These are phyloP conservation scores for Hypholoma sublateritium DNA, from an alignment of 768 basidiomycete species.

Conservation along the genomic window DNA sequence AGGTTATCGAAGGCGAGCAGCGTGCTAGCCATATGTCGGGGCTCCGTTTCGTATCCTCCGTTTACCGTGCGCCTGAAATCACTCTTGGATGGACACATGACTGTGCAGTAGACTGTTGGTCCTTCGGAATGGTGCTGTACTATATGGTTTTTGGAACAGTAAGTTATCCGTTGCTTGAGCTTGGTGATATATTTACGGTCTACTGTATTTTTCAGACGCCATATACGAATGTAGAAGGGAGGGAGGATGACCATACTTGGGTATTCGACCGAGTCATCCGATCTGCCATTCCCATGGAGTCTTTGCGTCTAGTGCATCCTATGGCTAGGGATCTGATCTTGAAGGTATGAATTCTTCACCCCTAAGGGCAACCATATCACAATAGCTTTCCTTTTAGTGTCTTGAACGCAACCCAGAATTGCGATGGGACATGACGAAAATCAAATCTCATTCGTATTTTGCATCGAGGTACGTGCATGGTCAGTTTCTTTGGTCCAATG, in stretches of 20 bases:
- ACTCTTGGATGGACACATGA: slow-evolving; percentile 56
- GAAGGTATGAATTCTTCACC: slow-evolving; percentile 38
- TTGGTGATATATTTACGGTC: background rate
- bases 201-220: slow-evolving; percentile 35
- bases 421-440: slow-evolving; percentile 38
- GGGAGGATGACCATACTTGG: slow-evolving; percentile 21
- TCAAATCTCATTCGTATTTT: slow-evolving; percentile 53
- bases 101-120: slow-evolving; percentile 57
- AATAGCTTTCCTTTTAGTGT: slow-evolving; percentile 51
- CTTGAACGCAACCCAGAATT: slow-evolving; percentile 54
- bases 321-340: slow-evolving; percentile 41
- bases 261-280: slow-evolving; percentile 35
- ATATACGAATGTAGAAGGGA: slow-evolving; percentile 25
- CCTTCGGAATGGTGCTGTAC: slow-evolving; percentile 52
- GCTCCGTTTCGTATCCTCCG: background rate
- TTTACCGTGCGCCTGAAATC: slow-evolving; percentile 52
- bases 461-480: slow-evolving; percentile 38
- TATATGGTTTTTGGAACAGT: slow-evolving; percentile 51
- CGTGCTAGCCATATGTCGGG: background rate
- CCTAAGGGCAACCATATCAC: too few species aligned
- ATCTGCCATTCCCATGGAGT: slow-evolving; percentile 26
- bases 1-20: slow-evolving; percentile 2
- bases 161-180: slow-evolving; percentile 9
- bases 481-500: slow-evolving; percentile 6
- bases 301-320: slow-evolving; percentile 27